Evolutionary conservation across 257 asterid genomes (phyloP).

Genomic region (Plantago elongata): DNA sequence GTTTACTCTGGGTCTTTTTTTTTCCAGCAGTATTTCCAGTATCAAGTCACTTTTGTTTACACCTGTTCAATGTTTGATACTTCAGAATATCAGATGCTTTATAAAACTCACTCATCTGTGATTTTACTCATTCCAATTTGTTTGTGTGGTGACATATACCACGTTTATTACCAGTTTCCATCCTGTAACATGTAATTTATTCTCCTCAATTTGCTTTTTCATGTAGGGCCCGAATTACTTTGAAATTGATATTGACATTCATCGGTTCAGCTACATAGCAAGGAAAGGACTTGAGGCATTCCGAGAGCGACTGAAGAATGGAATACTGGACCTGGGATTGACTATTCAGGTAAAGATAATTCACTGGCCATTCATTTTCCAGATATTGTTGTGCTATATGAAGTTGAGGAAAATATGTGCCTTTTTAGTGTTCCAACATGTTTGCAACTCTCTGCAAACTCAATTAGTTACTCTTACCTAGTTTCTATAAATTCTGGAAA

Average conservation of each 20-base stretch:
- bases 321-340: conserved; percentile 58
- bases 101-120: too few relatives aligned
- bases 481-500: too few relatives aligned
- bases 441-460: too few relatives aligned
- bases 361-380: background rate
- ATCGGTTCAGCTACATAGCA: conserved; percentile 83
- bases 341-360: conserved; percentile 56
- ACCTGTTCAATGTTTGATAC: too few relatives aligned
- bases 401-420: background rate
- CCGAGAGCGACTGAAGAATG: conserved; percentile 59
- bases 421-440: too few relatives aligned
- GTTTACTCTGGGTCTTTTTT: too few relatives aligned
- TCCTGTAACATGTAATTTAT: conserved; percentile 4
- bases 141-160: background rate
- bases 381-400: background rate
- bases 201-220: conserved; percentile 8
- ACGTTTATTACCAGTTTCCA: too few relatives aligned
- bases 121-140: too few relatives aligned
- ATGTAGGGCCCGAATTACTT: conserved; percentile 58
- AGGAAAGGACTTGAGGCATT: conserved; percentile 80
- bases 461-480: too few relatives aligned
- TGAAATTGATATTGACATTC: conserved; percentile 74
- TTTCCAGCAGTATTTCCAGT: too few relatives aligned
- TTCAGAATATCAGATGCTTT: too few relatives aligned
- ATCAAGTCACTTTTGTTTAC: too few relatives aligned